phyloP scores from a whole-genome alignment of 345 rosid genomes.

The Hibiscus tridactylites region DNA sequence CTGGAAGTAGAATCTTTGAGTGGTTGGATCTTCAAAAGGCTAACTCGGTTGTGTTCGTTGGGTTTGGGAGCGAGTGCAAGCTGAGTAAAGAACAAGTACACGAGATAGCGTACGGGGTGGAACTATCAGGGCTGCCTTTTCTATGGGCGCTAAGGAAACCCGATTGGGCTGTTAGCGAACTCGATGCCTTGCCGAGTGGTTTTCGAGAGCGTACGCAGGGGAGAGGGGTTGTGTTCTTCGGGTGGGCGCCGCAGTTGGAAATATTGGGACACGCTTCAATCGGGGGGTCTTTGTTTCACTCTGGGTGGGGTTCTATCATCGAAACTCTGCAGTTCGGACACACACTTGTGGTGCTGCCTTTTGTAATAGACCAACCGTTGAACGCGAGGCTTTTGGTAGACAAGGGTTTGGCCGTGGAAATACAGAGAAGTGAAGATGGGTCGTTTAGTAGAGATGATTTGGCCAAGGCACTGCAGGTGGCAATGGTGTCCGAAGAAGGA shows the following conservation, averaged over 20 bases:
- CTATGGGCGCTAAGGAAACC: slow-evolving; percentile 20
- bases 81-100: slow-evolving; percentile 19
- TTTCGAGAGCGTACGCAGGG: neutral
- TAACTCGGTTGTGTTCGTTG: slow-evolving; percentile 26
- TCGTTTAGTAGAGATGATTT: slow-evolving; percentile 11
- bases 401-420: slow-evolving; percentile 19
- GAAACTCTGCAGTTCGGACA: slow-evolving; percentile 7
- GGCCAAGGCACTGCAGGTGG: slow-evolving; percentile 10
- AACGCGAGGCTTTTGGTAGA: slow-evolving; percentile 11
- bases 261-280: slow-evolving; percentile 1
- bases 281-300: neutral
- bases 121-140: slow-evolving; percentile 21
- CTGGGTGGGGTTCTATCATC: slow-evolving; percentile 5
- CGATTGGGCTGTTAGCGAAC: neutral
- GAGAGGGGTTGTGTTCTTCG: neutral
- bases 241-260: slow-evolving; percentile 8
- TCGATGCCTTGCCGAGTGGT: slow-evolving; percentile 1
- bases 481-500: slow-evolving; percentile 17
- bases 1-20: neutral
- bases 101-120: slow-evolving; percentile 26
- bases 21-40: slow-evolving; percentile 23
- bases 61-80: slow-evolving; percentile 34
- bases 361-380: neutral
- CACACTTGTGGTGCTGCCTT: neutral
- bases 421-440: slow-evolving; percentile 17